Conservation (phyloP, 805 yeast species). For the Teunomyces kruisii region DNA sequence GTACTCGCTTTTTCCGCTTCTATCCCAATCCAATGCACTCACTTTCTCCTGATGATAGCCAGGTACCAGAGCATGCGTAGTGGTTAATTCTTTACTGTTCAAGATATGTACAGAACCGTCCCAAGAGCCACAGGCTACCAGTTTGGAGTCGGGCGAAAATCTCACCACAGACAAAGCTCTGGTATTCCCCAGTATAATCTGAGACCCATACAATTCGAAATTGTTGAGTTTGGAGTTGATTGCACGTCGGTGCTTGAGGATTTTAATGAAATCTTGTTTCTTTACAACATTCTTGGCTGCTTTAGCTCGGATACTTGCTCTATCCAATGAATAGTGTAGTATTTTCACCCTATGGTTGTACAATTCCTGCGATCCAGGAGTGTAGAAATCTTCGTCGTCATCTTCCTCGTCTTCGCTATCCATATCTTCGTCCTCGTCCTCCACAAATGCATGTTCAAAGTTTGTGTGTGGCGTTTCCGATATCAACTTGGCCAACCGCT, state of each 20-base stretch:
- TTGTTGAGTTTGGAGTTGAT: slow-evolving; percentile 31
- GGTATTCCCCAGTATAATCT: slow-evolving; percentile 54
- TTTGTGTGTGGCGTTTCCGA: slow-evolving; percentile 22
- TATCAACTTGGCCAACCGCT: slow-evolving; percentile 51
- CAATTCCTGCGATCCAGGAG: slow-evolving; percentile 68
- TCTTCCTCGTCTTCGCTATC: slow-evolving; percentile 42
- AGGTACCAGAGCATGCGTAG: slow-evolving; percentile 20
- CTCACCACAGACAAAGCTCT: slow-evolving; percentile 67
- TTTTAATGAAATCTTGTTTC: slow-evolving; percentile 37
- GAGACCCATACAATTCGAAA: slow-evolving; percentile 61
- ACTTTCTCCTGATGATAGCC: slow-evolving; percentile 64
- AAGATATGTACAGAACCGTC: slow-evolving; percentile 64
- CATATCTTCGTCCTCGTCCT: slow-evolving; percentile 14
- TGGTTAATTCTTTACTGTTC: slow-evolving; percentile 37
- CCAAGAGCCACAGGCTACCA: slow-evolving; percentile 79
- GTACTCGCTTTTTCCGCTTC: slow-evolving; percentile 13
- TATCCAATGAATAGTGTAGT: slow-evolving; percentile 49
- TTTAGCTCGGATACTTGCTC: slow-evolving; percentile 44
- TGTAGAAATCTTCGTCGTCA: slow-evolving; percentile 78
- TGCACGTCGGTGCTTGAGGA: slow-evolving; percentile 47
- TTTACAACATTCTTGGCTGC: slow-evolving; percentile 28
- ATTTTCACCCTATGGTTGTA: slow-evolving; percentile 51
- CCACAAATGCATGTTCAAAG: slow-evolving; percentile 13
- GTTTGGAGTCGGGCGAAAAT: slow-evolving; percentile 36
- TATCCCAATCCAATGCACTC: slow-evolving; percentile 69